phyloP scores from a whole-genome alignment of 495 filamentous ascomycete genomes.

The Aspergillus sclerotiicarbonarius region DNA sequence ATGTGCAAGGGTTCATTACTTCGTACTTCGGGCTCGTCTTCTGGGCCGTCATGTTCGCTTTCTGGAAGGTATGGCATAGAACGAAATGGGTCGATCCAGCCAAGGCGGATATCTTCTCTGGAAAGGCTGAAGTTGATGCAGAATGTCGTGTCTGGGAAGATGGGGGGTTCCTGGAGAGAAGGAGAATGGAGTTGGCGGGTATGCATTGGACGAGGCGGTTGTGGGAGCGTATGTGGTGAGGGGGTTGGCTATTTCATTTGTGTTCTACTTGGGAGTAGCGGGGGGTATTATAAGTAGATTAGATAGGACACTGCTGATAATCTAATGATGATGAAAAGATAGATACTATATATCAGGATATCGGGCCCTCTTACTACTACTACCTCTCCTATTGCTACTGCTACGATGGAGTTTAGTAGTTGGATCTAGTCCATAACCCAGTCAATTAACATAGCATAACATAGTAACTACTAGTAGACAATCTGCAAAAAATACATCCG shows the following conservation, averaged over 20 bases:
- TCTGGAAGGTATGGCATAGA: conserved; percentile 32
- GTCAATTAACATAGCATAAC: too few species aligned
- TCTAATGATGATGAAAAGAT: too few species aligned
- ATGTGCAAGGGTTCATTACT: conserved; percentile 33
- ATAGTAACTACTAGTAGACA: too few species aligned
- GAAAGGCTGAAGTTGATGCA: conserved; percentile 34
- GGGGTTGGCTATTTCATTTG: conserved; percentile 1
- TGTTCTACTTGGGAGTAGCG: not conserved
- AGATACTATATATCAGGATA: too few species aligned
- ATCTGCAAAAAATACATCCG: too few species aligned
- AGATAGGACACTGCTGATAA: too few species aligned
- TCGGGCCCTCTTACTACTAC: too few species aligned
- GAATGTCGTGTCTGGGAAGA: conserved; percentile 37
- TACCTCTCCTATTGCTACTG: too few species aligned
- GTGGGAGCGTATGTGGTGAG: conserved; percentile 37
- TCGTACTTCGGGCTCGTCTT: conserved; percentile 36
- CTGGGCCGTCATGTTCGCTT: conserved; percentile 29
- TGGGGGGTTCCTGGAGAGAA: conserved; percentile 25
- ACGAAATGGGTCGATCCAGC: conserved; percentile 30
- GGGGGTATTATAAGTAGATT: too few species aligned
- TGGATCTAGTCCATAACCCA: too few species aligned
- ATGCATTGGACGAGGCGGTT: conserved; percentile 23
- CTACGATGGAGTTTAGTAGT: too few species aligned
- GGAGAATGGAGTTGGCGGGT: conserved; percentile 26
- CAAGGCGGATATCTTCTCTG: conserved; percentile 26